Percentiles rank a stretch among this genome's conserved stretches.
phyloP scores from a whole-genome alignment of 768 basidiomycete genomes.

The Psilocybe tampanensis region DNA sequence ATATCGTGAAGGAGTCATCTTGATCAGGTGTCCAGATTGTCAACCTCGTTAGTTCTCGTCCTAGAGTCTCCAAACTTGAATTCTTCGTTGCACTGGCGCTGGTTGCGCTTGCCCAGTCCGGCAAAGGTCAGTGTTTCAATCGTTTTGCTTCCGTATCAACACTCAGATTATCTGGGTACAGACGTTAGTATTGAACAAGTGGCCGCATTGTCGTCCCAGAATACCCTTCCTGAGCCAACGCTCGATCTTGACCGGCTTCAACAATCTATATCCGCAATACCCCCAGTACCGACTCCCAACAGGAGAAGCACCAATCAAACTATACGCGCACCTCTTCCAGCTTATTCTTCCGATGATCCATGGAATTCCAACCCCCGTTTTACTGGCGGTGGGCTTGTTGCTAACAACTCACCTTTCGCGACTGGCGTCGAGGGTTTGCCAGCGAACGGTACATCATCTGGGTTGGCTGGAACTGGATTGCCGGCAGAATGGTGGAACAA shows the following conservation, averaged over 20 bases:
- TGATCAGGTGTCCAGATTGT: slow-evolving; percentile 65
- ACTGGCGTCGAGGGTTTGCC: slow-evolving; percentile 27
- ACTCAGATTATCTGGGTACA: slow-evolving; percentile 26
- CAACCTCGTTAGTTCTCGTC: slow-evolving; percentile 80
- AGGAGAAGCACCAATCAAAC: slow-evolving; percentile 44
- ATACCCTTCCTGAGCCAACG: slow-evolving; percentile 74
- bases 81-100: slow-evolving; percentile 91
- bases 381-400: slow-evolving; percentile 22
- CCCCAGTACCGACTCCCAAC: slow-evolving; percentile 40
- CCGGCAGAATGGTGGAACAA: slow-evolving; percentile 88
- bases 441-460: slow-evolving; percentile 53
- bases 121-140: slow-evolving; percentile 59
- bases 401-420: slow-evolving; percentile 31
- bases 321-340: slow-evolving; percentile 47
- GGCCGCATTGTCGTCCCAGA: slow-evolving; percentile 74
- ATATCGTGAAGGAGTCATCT: background rate
- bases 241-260: slow-evolving; percentile 65
- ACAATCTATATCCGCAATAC: slow-evolving; percentile 53
- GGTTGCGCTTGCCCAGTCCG: slow-evolving; percentile 83
- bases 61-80: slow-evolving; percentile 84
- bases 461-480: slow-evolving; percentile 69
- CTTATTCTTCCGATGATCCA: slow-evolving; percentile 68
- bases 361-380: slow-evolving; percentile 54
- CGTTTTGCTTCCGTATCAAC: background rate
- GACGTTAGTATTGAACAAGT: slow-evolving; percentile 83